Percentiles rank a stretch among this genome's conserved stretches.
Conservation (phyloP, 345 rosid genomes). For the Ricinus communis region DNA sequence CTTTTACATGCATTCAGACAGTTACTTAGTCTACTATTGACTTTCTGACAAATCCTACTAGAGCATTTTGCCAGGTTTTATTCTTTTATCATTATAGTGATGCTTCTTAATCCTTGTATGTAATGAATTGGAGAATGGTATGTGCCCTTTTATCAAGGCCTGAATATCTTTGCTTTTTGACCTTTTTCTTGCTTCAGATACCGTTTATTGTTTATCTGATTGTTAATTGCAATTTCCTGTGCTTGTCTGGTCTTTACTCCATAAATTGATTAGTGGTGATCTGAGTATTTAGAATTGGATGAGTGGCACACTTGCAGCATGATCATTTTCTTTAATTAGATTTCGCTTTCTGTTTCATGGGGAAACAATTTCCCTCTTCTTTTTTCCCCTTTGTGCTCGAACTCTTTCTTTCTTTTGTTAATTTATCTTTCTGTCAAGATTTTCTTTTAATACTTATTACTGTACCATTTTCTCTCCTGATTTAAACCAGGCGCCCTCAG, state of each 20-base stretch:
- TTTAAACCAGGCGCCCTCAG: slow-evolving; percentile 47
- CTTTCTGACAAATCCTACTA: background rate
- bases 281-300: no score
- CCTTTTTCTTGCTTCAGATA: background rate
- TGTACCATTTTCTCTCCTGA: slow-evolving; percentile 9
- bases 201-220: background rate
- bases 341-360: background rate
- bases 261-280: background rate
- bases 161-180: background rate
- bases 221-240: background rate
- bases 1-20: background rate
- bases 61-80: background rate
- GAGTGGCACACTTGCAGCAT: background rate
- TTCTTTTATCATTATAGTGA: background rate
- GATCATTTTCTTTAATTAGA: background rate
- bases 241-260: background rate
- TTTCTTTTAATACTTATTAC: background rate
- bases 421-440: background rate
- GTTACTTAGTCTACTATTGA: background rate
- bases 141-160: background rate
- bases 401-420: background rate
- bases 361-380: background rate
- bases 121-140: background rate
- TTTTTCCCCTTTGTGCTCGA: background rate
- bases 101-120: background rate